phyloP scores from a whole-genome alignment of 768 basidiomycete genomes.

The Suillus placidus region DNA sequence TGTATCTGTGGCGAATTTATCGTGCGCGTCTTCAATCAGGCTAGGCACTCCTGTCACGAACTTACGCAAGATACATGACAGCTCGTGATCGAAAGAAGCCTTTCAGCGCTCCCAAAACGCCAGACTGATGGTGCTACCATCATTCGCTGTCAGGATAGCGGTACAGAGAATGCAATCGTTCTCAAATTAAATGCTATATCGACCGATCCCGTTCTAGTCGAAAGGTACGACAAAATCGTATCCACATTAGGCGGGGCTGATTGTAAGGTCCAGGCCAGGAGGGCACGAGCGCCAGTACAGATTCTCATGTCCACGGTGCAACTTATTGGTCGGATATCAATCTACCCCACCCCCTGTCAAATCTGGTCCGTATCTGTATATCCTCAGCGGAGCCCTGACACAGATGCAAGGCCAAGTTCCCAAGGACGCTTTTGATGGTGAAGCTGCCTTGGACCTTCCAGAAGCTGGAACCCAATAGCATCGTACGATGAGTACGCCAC shows the following conservation, averaged over 20 bases:
- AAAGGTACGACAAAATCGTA: slow-evolving; percentile 57
- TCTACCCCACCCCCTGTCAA: slow-evolving; percentile 74
- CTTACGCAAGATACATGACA: slow-evolving; percentile 31
- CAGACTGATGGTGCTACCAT: slow-evolving; percentile 82
- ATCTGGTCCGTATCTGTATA: slow-evolving; percentile 77
- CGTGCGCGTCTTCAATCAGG: slow-evolving; percentile 45
- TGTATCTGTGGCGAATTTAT: slow-evolving; percentile 90
- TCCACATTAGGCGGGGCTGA: slow-evolving; percentile 17
- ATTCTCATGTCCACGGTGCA: slow-evolving; percentile 58
- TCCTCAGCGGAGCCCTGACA: slow-evolving; percentile 81
- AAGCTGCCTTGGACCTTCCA: slow-evolving; percentile 19
- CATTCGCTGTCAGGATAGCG: slow-evolving; percentile 71
- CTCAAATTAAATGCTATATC: slow-evolving; percentile 86
- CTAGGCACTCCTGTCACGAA: neutral
- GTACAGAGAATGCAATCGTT: slow-evolving; percentile 58
- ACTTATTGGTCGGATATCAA: slow-evolving; percentile 67
- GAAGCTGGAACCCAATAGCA: neutral
- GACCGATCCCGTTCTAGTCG: slow-evolving; percentile 71
- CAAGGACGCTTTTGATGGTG: slow-evolving; percentile 75
- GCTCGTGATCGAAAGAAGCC: slow-evolving; percentile 82
- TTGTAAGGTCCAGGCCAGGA: slow-evolving; percentile 46
- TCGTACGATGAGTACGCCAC: too few species aligned
- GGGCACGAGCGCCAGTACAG: slow-evolving; percentile 79
- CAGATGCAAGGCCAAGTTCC: slow-evolving; percentile 88
- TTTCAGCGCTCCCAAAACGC: slow-evolving; percentile 68